Evolutionary conservation across 2,329 filamentous ascomycete genomes (phyloP).

Genomic region (Tolypocladium endophyticum): DNA sequence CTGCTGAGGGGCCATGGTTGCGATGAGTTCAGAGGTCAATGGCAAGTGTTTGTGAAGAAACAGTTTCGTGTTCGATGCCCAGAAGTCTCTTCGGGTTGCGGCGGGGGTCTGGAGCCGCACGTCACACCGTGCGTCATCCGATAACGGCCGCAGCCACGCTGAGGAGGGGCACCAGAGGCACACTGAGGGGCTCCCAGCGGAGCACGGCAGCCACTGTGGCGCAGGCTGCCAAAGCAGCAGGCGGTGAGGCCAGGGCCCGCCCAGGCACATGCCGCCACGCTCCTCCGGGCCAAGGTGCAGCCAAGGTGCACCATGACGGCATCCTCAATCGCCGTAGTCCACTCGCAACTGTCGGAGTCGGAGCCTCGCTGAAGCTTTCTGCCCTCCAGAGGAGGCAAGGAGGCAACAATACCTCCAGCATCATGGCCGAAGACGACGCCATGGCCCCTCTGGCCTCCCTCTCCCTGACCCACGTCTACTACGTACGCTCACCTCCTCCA

Average conservation of each 20-base stretch:
- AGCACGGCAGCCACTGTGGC: neutral
- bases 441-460: constrained; percentile 68
- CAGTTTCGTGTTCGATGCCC: neutral
- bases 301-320: neutral
- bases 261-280: neutral
- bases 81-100: neutral
- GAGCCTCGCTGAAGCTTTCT: neutral
- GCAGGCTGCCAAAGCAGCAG: neutral
- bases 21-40: neutral
- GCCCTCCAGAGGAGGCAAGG: neutral
- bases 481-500: constrained; percentile 45
- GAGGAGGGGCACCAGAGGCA: neutral
- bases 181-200: neutral
- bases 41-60: neutral
- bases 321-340: neutral
- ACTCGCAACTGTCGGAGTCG: no score
- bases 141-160: neutral
- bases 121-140: neutral
- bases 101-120: neutral
- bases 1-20: constrained; percentile 4
- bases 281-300: neutral
- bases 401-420: neutral
- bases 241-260: neutral
- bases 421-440: neutral
- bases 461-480: constrained; percentile 91